Evolutionary conservation across 257 asterid species (phyloP), one percentile per base, ranked within the genome.

Genomic region (Ligustrum vulgare): DNA sequence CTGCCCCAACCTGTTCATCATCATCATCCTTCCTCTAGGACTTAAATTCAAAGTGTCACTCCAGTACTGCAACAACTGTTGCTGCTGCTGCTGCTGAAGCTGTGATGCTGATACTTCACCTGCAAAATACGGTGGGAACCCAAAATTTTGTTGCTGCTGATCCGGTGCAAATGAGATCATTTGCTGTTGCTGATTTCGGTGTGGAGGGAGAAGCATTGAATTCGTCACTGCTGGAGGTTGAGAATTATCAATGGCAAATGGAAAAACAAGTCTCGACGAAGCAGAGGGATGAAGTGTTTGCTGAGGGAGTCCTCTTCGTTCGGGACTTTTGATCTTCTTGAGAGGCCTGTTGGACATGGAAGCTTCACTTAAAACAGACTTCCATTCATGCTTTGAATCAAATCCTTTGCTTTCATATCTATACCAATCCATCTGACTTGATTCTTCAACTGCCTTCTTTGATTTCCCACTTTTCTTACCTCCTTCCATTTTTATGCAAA

Each of bases 131-230:
- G 92, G 90, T 5, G 98, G 96, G 81, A 90, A 93, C 3, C 79
- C 76, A 75, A 74, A 81, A 23, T 33, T 70, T 33, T 70, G 82
- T 1, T 69, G 79, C 43, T 79, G 82, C 15, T n/a, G n/a, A n/a
- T 74, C 87, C 13, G 93, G 89, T 2, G 88, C 79, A 77, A 93
- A 93, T 0, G 98, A 93, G 15, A 93, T 91, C 97, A 93, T 93
- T 64, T 91, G 97, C 63, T 91, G 93, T 25, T 83, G 91, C 72
- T 47, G 80, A 22, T 78, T 81, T 0, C 51, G 84, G 20, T 51
- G 78, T 13, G 76, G 76, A 10, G 88, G 87, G 18, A 37, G 86
- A 71, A 80, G 82, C 70, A 13, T 4, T 16, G 81, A 2, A 43
- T 69, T 80, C 13, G 84, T 80, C 56, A 75, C 70, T 23, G 20